These are phyloP conservation scores for Brassica nigra DNA, from an alignment of 345 rosid genomes.

Conservation along the genomic window DNA sequence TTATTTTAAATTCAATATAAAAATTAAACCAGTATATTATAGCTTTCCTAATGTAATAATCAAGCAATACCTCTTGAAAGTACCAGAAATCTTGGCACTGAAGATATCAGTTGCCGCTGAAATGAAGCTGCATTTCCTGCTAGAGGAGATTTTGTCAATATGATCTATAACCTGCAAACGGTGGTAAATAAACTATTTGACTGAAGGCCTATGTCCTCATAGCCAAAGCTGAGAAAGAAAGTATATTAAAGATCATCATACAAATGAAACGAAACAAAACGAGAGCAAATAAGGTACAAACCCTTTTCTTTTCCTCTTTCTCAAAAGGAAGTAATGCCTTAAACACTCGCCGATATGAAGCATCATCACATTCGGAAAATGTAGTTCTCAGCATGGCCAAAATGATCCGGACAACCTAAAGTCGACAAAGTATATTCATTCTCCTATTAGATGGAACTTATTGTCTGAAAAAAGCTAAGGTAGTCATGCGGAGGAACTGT, in stretches of 20 bases:
- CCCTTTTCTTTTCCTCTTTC: constrained; percentile 87
- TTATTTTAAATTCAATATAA: background rate
- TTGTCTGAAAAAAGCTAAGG: constrained; percentile 18
- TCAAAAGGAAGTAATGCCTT: constrained; percentile 83
- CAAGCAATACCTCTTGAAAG: constrained; percentile 80
- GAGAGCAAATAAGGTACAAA: constrained; percentile 24
- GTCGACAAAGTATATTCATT: constrained; percentile 5
- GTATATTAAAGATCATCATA: background rate
- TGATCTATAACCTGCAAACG: constrained; percentile 63
- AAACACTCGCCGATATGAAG: constrained; percentile 78
- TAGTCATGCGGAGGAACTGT: background rate
- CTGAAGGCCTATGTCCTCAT: constrained; percentile 14
- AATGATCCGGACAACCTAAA: constrained; percentile 73
- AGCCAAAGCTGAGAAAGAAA: constrained; percentile 8
- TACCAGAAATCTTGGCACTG: constrained; percentile 90
- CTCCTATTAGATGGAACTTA: constrained; percentile 9
- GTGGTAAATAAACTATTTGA: background rate
- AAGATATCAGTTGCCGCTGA: constrained; percentile 81
- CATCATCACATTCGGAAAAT: constrained; percentile 74
- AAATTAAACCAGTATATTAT: background rate
- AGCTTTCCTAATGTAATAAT: constrained; percentile 21
- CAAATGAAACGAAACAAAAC: constrained; percentile 22
- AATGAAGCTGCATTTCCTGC: constrained; percentile 77
- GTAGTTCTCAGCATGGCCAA: constrained; percentile 83
- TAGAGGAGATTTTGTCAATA: constrained; percentile 69